phyloP scores from a whole-genome alignment of 140 eudicot species.

The Anethum foeniculum region DNA sequence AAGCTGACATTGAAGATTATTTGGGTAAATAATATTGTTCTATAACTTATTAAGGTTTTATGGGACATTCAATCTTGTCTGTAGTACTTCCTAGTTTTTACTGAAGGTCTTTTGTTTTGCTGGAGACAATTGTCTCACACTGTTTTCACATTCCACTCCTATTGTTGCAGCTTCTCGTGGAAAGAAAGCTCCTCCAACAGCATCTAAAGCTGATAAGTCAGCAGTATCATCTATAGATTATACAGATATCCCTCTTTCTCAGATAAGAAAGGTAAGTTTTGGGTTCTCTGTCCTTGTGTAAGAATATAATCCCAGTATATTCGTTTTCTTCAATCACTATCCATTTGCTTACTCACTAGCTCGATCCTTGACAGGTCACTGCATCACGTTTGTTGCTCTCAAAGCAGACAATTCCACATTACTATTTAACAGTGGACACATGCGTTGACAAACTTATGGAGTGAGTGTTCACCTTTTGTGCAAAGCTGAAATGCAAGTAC shows the following conservation, averaged over 20 bases:
- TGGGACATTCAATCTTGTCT: background rate
- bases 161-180: conserved; percentile 61
- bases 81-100: background rate
- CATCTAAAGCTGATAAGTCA: conserved; percentile 40
- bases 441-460: conserved; percentile 90
- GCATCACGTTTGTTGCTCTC: conserved; percentile 82
- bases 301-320: background rate
- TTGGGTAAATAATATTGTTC: conserved; percentile 44
- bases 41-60: background rate
- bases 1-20: conserved; percentile 94
- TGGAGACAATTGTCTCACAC: background rate
- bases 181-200: conserved; percentile 47
- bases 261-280: conserved; percentile 74
- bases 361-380: conserved; percentile 58
- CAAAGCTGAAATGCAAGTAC: background rate
- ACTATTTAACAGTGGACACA: conserved; percentile 90
- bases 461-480: conserved; percentile 39
- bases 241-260: conserved; percentile 74
- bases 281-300: background rate
- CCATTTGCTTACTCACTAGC: background rate
- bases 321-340: background rate
- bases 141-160: conserved; percentile 8
- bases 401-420: conserved; percentile 96
- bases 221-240: conserved; percentile 50
- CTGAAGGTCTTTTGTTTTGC: background rate